Conservation (phyloP, 1,284 basidiomycete species). For the Cryptococcus neoformans region DNA sequence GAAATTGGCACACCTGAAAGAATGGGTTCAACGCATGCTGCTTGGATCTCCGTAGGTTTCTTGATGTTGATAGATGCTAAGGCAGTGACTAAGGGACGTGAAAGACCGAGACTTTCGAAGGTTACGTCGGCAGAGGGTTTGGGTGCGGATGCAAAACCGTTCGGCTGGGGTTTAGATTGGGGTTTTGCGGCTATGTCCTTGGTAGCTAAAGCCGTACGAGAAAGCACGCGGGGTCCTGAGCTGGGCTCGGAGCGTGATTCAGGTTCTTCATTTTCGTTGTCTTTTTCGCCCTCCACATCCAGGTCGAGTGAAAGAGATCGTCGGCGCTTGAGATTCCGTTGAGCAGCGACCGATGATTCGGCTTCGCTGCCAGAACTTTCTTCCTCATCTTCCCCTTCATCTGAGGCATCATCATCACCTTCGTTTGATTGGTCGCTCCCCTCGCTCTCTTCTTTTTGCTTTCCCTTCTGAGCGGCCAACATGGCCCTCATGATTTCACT, state of each 20-base stretch:
- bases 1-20: constrained; percentile 59
- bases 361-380: constrained; percentile 1
- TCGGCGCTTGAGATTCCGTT: constrained; percentile 7
- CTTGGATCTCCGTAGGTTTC: constrained; percentile 83
- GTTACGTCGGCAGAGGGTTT: constrained; percentile 61
- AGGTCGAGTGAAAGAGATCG: neutral
- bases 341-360: neutral
- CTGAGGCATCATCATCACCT: neutral
- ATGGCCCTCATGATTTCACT: constrained; percentile 41
- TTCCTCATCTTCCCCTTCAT: constrained; percentile 12
- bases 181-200: neutral
- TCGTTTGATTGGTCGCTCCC: constrained; percentile 10
- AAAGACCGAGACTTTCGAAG: constrained; percentile 73
- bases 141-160: constrained; percentile 61
- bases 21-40: constrained; percentile 83
- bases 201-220: constrained; percentile 8
- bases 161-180: constrained; percentile 29
- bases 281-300: constrained; percentile 3
- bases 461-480: constrained; percentile 44
- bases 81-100: constrained; percentile 64
- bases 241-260: constrained; percentile 12
- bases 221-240: neutral
- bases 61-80: constrained; percentile 81
- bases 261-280: neutral
- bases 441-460: constrained; percentile 10